These are phyloP conservation scores for Alternaria ventricosa DNA, from an alignment of 2,329 filamentous ascomycete species.

Conservation along the genomic window DNA sequence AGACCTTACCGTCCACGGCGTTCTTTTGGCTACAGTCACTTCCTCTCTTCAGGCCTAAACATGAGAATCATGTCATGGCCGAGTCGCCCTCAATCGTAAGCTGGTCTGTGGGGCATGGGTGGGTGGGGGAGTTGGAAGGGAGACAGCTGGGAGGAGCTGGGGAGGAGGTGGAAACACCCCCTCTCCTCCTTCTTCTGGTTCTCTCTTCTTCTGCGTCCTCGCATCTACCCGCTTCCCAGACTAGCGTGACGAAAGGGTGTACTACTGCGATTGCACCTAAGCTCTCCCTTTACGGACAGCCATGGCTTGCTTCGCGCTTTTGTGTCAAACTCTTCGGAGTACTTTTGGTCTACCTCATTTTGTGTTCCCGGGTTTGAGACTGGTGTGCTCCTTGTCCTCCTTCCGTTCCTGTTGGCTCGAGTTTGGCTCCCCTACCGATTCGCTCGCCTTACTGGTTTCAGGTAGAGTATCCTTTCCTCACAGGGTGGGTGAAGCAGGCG, in stretches of 20 bases:
- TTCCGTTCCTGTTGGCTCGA: slow-evolving; percentile 3
- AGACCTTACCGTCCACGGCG: slow-evolving; percentile 32
- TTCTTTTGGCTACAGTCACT: slow-evolving; percentile 14
- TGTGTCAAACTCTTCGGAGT: slow-evolving; percentile 3
- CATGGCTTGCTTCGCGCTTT: not conserved
- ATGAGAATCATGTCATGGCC: not conserved
- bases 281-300: not conserved
- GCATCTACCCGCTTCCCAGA: not conserved
- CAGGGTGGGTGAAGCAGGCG: not conserved
- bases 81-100: not conserved
- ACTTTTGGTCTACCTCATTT: not conserved
- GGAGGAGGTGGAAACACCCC: not conserved
- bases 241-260: not conserved
- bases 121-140: not conserved
- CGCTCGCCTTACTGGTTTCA: slow-evolving; percentile 14
- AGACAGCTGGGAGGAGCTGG: not conserved
- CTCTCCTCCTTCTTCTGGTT: not conserved
- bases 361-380: slow-evolving; percentile 8
- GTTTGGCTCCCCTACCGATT: not conserved
- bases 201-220: not conserved
- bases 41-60: slow-evolving; percentile 8
- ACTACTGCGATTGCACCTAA: not conserved
- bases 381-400: slow-evolving; percentile 9
- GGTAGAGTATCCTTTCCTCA: slow-evolving; percentile 23
- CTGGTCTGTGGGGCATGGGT: not conserved